Evolutionary conservation across 345 rosid genomes (phyloP).

Genomic region (Citrus mangshanensis): DNA sequence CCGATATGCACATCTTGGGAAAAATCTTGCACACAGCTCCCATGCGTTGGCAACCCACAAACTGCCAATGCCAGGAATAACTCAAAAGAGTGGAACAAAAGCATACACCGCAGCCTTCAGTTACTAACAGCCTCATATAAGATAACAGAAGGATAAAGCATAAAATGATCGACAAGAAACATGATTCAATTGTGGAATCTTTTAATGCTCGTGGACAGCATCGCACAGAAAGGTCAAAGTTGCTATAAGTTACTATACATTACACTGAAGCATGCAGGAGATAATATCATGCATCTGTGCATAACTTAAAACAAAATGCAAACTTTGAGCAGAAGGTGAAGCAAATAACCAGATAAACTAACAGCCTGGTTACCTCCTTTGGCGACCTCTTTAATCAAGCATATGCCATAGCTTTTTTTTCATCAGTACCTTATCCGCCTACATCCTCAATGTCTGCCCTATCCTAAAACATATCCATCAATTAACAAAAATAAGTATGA

Average conservation of each 20-base stretch:
- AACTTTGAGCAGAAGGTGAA: background rate
- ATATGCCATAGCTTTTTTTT: background rate
- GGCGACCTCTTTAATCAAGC: slow-evolving; percentile 1
- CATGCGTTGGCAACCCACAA: background rate
- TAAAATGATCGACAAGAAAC: slow-evolving; percentile 7
- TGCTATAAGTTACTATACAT: slow-evolving; percentile 13
- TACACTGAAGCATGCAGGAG: slow-evolving; percentile 19
- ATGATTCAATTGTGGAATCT: slow-evolving; percentile 13
- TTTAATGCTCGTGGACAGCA: slow-evolving; percentile 10
- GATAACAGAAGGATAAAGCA: background rate
- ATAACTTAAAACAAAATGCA: background rate
- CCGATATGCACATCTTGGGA: background rate
- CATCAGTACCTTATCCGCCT: background rate
- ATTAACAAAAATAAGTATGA: background rate
- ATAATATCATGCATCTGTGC: slow-evolving; percentile 4
- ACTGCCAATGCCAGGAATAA: slow-evolving; percentile 2
- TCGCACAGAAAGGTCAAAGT: slow-evolving; percentile 3
- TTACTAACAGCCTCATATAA: background rate
- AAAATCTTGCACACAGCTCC: background rate
- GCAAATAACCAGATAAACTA: slow-evolving; percentile 11
- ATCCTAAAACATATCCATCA: slow-evolving; percentile 16
- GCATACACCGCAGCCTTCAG: background rate
- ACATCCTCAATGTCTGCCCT: slow-evolving; percentile 3
- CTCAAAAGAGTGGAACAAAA: background rate
- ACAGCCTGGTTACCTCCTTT: slow-evolving; percentile 16